These are phyloP conservation scores for Vitis hybrid DNA, from an alignment of 177 flowering plant species.

Conservation along the genomic window DNA sequence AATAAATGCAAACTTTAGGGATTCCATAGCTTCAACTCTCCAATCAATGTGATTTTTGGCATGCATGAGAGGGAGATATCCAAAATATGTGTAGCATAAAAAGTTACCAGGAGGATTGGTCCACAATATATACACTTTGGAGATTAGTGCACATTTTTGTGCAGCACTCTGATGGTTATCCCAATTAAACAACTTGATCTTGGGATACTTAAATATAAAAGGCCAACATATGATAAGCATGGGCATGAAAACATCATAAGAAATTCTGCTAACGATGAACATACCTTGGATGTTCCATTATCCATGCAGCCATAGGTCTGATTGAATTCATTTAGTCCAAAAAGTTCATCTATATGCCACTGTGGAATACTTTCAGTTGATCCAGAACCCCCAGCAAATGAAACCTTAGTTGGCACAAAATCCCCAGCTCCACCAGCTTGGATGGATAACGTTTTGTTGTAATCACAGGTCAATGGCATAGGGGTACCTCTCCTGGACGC, in stretches of 20 bases:
- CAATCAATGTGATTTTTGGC: too few species aligned
- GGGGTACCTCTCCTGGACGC: constrained; percentile 24
- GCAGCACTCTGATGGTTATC: too few species aligned
- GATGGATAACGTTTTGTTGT: constrained; percentile 23
- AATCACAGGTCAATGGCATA: constrained; percentile 26
- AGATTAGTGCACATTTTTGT: too few species aligned
- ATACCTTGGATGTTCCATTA: constrained; percentile 76
- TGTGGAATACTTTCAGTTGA: constrained; percentile 43
- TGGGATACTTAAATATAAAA: background rate
- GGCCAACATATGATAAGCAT: background rate
- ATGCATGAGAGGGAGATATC: too few species aligned
- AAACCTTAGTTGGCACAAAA: constrained; percentile 22
- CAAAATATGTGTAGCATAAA: too few species aligned
- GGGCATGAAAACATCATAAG: background rate
- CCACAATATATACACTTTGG: too few species aligned
- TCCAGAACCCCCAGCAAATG: constrained; percentile 52
- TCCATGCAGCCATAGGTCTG: constrained; percentile 54
- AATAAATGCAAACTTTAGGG: too few species aligned
- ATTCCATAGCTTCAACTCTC: too few species aligned
- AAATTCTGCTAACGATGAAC: background rate
- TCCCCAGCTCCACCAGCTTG: constrained; percentile 35
- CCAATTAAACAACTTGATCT: background rate
- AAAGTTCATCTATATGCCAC: constrained; percentile 82
- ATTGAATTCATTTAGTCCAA: constrained; percentile 51
- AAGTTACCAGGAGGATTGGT: too few species aligned